Base-by-base conservation (phyloP, 1,139 yeast genomes). In the Taphrina betulina region DNA sequence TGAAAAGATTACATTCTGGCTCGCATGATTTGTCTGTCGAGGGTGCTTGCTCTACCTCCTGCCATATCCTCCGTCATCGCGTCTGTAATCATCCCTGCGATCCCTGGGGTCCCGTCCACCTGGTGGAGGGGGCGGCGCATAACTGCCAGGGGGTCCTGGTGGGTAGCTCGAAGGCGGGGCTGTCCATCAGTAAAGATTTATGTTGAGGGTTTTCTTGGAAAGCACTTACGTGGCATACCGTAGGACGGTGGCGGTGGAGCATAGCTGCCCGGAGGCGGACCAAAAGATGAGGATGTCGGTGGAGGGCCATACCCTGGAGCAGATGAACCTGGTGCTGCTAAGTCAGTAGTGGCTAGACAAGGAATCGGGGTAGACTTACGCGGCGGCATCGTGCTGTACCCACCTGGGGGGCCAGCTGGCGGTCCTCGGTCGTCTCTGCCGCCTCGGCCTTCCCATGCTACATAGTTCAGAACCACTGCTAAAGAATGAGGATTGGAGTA, bases 171-270 rank as follows among this genome's bases (percentile, higher is more conserved):
- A 26, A 5, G 55, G 44, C 8, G 55, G 50, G n/a, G n/a, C n/a
- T n/a, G n/a, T n/a, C n/a, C n/a, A n/a, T n/a, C n/a, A n/a, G n/a
- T n/a, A n/a, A n/a, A n/a, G n/a, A n/a, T n/a, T n/a, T n/a, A n/a
- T n/a, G n/a, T n/a, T n/a, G n/a, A n/a, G n/a, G n/a, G n/a, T n/a
- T n/a, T n/a, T n/a, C n/a, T n/a, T n/a, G n/a, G n/a, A n/a, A n/a
- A n/a, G n/a, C n/a, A 26, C 46, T 41, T 40, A 35, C 53, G 53
- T 24, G 60, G 59, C 17, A 53, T 40, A 12, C 57, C 48, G 22
- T 46, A 40, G 17, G 43, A 57, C 42, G 60, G 53, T 5, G 60
- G 60, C 4, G 60, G 60, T 3, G 59, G 58, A n/a, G 38, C 59
- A 28, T 46, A 36, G 0, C 44, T 31, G 12, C 57, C 57, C 10